Evolutionary conservation across 192 early-diverging fungal species (phyloP).

Genomic region (Linnemannia exigua): DNA sequence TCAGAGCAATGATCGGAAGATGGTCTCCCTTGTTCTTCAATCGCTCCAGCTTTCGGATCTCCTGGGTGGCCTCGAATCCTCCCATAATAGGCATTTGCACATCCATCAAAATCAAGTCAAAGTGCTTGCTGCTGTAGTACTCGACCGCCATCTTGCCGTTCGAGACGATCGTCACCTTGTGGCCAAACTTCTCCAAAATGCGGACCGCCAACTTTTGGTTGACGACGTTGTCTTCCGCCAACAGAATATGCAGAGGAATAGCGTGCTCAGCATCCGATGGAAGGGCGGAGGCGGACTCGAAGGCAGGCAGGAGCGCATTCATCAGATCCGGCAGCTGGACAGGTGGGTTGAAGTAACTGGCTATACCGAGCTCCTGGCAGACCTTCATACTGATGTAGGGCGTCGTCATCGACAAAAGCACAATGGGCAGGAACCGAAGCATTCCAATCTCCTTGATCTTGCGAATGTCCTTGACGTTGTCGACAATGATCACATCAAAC

Average conservation of each 20-base stretch:
- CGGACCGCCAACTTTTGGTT: slow-evolving; percentile 88
- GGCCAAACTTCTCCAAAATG: slow-evolving; percentile 81
- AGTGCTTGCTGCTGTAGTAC: slow-evolving; percentile 69
- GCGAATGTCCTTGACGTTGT: slow-evolving; percentile 70
- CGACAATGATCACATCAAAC: slow-evolving; percentile 80
- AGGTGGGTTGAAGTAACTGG: slow-evolving; percentile 78
- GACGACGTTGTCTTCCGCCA: slow-evolving; percentile 90
- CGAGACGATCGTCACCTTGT: slow-evolving; percentile 81
- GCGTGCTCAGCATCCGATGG: slow-evolving; percentile 73
- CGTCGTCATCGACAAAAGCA: slow-evolving; percentile 70
- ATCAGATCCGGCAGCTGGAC: slow-evolving; percentile 72
- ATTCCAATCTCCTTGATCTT: slow-evolving; percentile 71
- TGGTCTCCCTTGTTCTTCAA: slow-evolving; percentile 56
- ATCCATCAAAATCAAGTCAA: slow-evolving; percentile 87
- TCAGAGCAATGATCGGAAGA: slow-evolving; percentile 88
- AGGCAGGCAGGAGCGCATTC: slow-evolving; percentile 78
- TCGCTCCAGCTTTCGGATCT: slow-evolving; percentile 80
- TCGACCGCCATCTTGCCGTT: slow-evolving; percentile 88
- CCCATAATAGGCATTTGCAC: slow-evolving; percentile 94
- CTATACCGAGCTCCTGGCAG: slow-evolving; percentile 79
- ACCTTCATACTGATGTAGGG: slow-evolving; percentile 75
- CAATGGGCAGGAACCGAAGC: slow-evolving; percentile 82
- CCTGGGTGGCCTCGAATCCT: slow-evolving; percentile 88
- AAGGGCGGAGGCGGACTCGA: slow-evolving; percentile 75
- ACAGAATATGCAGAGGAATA: slow-evolving; percentile 78